Percentiles rank a stretch among this genome's conserved stretches.
These are phyloP conservation scores for Angomonas ambiguus DNA, from an alignment of 208 protist genomes.

Conservation along the genomic window DNA sequence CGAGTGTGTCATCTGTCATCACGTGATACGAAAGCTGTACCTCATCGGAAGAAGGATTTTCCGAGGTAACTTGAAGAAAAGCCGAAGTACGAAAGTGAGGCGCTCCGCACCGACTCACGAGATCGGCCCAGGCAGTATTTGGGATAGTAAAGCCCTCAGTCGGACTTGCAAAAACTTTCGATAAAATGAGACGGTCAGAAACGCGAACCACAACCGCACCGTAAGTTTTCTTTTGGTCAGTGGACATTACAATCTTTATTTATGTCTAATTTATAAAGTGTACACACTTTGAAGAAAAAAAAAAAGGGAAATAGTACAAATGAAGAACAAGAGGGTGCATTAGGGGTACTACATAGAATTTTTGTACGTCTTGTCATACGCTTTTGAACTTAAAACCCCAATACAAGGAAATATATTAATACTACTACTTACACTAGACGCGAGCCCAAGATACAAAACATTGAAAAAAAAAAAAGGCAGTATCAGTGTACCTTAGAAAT, in stretches of 20 bases:
- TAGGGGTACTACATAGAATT: background rate
- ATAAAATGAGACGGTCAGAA: slow-evolving; percentile 69
- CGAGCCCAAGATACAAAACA: no score
- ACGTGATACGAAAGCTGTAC: slow-evolving; percentile 75
- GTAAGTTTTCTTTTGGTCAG: slow-evolving; percentile 27
- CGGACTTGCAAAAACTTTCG: slow-evolving; percentile 48
- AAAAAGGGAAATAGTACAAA: background rate
- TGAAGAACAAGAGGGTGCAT: background rate
- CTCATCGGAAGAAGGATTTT: slow-evolving; percentile 30
- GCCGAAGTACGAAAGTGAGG: slow-evolving; percentile 75
- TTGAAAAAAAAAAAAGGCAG: no score
- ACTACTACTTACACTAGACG: no score
- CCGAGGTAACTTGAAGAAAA: slow-evolving; percentile 44
- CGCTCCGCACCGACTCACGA: slow-evolving; percentile 72
- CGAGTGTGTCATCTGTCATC: slow-evolving; percentile 69
- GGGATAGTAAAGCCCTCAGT: slow-evolving; percentile 65
- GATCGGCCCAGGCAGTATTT: slow-evolving; percentile 62
- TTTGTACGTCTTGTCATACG: no score
- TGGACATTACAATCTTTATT: slow-evolving; percentile 15
- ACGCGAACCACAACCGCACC: slow-evolving; percentile 76
- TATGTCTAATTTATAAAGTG: background rate
- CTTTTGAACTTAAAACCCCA: no score
- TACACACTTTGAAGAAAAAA: slow-evolving; percentile 1
- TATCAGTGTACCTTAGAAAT: no score
- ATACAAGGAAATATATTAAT: no score